Evolutionary conservation across 306 rosid genomes (phyloP).

Genomic region (Cicer yamashitae): DNA sequence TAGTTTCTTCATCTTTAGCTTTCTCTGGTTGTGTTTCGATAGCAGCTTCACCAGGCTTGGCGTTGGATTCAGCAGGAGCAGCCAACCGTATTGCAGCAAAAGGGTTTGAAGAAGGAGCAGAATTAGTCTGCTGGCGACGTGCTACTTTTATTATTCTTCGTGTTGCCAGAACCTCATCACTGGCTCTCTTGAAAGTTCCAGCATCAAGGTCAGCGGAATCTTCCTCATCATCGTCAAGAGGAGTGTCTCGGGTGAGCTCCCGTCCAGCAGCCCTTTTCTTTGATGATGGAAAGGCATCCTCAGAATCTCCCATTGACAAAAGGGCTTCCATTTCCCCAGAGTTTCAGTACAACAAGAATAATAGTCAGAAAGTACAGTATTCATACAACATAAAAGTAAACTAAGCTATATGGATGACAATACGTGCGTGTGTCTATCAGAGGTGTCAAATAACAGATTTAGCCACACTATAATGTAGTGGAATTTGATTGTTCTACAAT

Average conservation of each 20-base stretch:
- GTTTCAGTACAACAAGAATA: conserved; percentile 43
- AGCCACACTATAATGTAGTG: too few species aligned
- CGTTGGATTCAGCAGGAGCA: conserved; percentile 55
- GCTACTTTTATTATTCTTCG: conserved; percentile 87
- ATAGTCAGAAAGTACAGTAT: conserved; percentile 42
- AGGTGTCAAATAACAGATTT: too few species aligned
- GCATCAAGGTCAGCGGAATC: conserved; percentile 63
- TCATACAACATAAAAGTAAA: neutral
- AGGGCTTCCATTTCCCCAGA: conserved; percentile 21
- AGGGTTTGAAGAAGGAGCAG: conserved; percentile 78
- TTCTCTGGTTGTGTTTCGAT: conserved; percentile 50
- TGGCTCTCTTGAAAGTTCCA: conserved; percentile 93
- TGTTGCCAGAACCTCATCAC: conserved; percentile 84
- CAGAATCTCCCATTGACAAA: conserved; percentile 77
- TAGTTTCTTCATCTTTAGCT: conserved; percentile 48
- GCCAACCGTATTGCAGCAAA: conserved; percentile 78
- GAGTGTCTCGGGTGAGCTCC: conserved; percentile 83
- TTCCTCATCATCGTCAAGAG: conserved; percentile 87
- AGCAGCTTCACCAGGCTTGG: conserved; percentile 51
- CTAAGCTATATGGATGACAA: neutral
- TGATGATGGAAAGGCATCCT: conserved; percentile 66
- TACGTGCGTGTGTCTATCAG: neutral
- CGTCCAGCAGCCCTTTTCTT: conserved; percentile 96
- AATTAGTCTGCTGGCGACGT: conserved; percentile 65
- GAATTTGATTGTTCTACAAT: too few species aligned